phyloP scores from a whole-genome alignment of 805 yeast genomes.

The Kluyveromyces lactis region DNA sequence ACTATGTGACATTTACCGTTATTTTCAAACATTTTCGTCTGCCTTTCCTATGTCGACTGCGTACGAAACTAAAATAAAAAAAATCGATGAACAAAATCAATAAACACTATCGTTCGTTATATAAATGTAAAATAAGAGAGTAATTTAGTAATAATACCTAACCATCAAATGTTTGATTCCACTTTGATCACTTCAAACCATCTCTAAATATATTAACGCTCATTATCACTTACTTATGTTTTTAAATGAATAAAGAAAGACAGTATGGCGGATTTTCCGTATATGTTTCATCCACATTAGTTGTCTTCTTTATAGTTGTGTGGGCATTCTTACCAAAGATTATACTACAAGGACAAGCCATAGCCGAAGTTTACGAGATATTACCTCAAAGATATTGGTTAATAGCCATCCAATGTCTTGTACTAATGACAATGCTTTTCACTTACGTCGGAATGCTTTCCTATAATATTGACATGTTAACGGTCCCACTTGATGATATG shows the following conservation, averaged over 20 bases:
- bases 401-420: slow-evolving; percentile 61
- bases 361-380: slow-evolving; percentile 47
- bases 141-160: too few species aligned
- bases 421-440: slow-evolving; percentile 63
- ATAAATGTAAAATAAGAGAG: too few species aligned
- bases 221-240: too few species aligned
- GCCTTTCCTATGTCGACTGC: too few species aligned
- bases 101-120: too few species aligned
- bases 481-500: slow-evolving; percentile 49
- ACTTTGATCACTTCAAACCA: too few species aligned
- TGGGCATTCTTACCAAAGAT: slow-evolving; percentile 68
- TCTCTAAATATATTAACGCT: too few species aligned
- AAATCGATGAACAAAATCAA: too few species aligned
- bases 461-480: slow-evolving; percentile 70
- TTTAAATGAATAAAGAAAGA: neutral
- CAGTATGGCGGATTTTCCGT: slow-evolving; percentile 82
- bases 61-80: too few species aligned
- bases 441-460: slow-evolving; percentile 61
- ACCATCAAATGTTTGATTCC: too few species aligned
- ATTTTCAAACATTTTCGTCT: too few species aligned
- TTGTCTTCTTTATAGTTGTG: slow-evolving; percentile 45
- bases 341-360: slow-evolving; percentile 10
- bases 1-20: too few species aligned
- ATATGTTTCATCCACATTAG: slow-evolving; percentile 56
- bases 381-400: slow-evolving; percentile 95